Base-by-base conservation (phyloP, 1,284 basidiomycete genomes). In the Leccinum cinnamomeum region DNA sequence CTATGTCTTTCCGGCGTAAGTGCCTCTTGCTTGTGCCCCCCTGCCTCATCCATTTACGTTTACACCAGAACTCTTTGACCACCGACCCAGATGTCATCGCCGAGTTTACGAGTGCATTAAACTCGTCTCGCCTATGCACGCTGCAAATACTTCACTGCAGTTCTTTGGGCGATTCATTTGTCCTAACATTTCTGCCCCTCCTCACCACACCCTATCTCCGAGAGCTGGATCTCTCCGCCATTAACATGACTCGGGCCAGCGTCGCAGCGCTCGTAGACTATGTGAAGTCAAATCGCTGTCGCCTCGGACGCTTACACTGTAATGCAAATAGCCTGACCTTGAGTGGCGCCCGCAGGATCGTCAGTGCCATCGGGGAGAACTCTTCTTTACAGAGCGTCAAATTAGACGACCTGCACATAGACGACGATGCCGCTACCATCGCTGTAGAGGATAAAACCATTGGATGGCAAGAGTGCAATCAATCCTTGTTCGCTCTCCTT, bases 1-100 rank as follows among this genome's bases (percentile, higher is more conserved):
- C 69, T 90, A 8, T 83, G 81, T 65, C 74, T 90, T 33, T 84
- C 85, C 69, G 82, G 84, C 59, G 88, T 89, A 67, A 70, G 84
- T 66, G 8, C 30, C 30, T 16, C 14, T 75, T 76, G 18, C 83
- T 84, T 67, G 64, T 68, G 50, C 25, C 10, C 60, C 55, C 55
- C 37, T 58, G 11, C 35, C 60, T 62, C 50, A 65, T 50, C 7
- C 35, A 62, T 55, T 10, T 39, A 20, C 6, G 30, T 56, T 7
- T 16, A 59, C 48, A 3, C 46, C 48, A 76, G 73, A 76, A 77
- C 60, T 65, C 68, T 57, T 56, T 76, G 44, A 68, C 67, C 28
- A 66, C 62, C n/a, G 59, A 68, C 63, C 64, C 69, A 14, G 57
- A 56, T 28, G 64, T 75, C 20, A 68, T 75, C 63, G 57, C 58